Conservation (phyloP, 139 green algal genomes). For the Dunaliella primolecta region DNA sequence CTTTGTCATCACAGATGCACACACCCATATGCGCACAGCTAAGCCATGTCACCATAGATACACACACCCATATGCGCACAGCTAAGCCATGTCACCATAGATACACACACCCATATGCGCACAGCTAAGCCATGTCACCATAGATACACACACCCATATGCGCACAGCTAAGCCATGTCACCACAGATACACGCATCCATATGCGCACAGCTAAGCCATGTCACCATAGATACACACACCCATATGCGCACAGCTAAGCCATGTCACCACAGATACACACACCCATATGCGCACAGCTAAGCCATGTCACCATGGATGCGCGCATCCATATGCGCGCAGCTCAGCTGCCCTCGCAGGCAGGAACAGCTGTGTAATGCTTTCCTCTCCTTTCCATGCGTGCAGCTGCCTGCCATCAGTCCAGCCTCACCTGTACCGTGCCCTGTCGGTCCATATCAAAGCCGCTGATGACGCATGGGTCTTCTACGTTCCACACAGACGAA, state of each 20-base stretch:
- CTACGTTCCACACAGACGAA: conserved; percentile 55
- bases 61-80: neutral
- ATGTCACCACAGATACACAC: neutral
- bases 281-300: neutral
- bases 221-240: too few species aligned
- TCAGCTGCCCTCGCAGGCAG: too few species aligned
- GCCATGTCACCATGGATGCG: too few species aligned
- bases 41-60: too few species aligned
- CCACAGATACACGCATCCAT: neutral
- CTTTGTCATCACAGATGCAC: neutral
- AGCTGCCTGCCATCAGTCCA: neutral
- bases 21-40: neutral
- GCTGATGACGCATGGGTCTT: conserved; percentile 63
- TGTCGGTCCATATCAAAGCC: conserved; percentile 67
- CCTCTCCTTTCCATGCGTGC: too few species aligned
- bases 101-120: neutral
- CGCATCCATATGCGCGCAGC: too few species aligned
- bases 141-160: neutral
- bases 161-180: too few species aligned
- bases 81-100: too few species aligned
- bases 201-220: too few species aligned
- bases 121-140: too few species aligned
- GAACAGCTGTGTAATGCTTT: too few species aligned
- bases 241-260: too few species aligned
- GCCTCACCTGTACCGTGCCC: conserved; percentile 35